Evolutionary conservation across 352 stramenopile genomes (phyloP).

Genomic region (Globisporangium recalcitrans): DNA sequence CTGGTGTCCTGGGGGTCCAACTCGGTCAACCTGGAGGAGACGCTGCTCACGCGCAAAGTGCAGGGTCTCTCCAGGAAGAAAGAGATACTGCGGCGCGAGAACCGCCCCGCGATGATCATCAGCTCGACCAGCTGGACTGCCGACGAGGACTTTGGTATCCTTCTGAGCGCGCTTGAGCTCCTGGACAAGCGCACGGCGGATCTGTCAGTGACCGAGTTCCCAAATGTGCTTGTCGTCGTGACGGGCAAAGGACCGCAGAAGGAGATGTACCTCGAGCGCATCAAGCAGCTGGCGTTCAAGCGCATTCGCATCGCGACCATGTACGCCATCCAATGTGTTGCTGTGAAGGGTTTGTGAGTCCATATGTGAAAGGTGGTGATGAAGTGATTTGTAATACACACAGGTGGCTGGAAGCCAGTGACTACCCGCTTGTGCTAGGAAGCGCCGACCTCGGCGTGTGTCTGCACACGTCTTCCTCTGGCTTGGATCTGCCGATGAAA

Average conservation of each 20-base stretch:
- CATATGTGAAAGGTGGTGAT: neutral
- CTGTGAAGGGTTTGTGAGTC: neutral
- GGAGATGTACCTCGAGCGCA: conserved; percentile 85
- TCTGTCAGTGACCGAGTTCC: conserved; percentile 41
- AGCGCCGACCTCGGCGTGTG: conserved; percentile 96
- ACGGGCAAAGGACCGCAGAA: conserved; percentile 97
- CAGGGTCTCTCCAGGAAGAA: conserved; percentile 24
- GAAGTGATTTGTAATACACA: neutral
- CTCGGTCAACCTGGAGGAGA: conserved; percentile 38
- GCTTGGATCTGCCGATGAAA: conserved; percentile 99
- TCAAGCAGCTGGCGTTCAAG: conserved; percentile 59
- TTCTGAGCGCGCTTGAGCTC: conserved; percentile 90
- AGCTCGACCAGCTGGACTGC: conserved; percentile 98
- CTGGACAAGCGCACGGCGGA: conserved; percentile 53
- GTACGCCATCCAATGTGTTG: conserved; percentile 25
- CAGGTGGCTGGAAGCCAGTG: conserved; percentile 93
- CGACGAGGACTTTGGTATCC: conserved; percentile 98
- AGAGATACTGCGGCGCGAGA: conserved; percentile 31
- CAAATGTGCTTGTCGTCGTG: conserved; percentile 91
- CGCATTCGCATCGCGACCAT: conserved; percentile 87
- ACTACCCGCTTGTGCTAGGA: conserved; percentile 95
- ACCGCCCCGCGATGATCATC: conserved; percentile 72
- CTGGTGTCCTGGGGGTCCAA: conserved; percentile 33
- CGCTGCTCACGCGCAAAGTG: conserved; percentile 50
- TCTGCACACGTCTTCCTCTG: conserved; percentile 98